These are phyloP conservation scores for Raphanus hybrid DNA, from an alignment of 441 rosid species.

Conservation along the genomic window DNA sequence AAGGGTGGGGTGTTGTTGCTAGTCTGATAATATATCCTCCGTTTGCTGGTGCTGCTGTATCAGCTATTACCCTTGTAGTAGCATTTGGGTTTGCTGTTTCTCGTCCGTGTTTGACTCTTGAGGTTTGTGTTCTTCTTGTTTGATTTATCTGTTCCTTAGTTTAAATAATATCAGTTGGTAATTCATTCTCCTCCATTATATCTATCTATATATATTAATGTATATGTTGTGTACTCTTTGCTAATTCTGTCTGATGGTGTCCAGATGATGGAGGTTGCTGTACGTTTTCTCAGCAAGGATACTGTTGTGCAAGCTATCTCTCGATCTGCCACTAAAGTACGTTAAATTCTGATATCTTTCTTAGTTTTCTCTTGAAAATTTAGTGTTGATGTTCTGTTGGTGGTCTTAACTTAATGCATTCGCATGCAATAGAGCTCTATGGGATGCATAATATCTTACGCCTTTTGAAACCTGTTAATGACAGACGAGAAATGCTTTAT, in stretches of 20 bases:
- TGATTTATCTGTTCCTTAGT: constrained; percentile 13
- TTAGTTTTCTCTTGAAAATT: constrained; percentile 23
- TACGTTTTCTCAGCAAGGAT: constrained; percentile 98
- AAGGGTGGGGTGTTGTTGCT: constrained; percentile 99
- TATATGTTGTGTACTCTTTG: constrained; percentile 17
- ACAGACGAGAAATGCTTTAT: constrained; percentile 99
- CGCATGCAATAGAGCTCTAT: constrained; percentile 20
- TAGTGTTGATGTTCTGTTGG: neutral
- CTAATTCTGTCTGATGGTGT: constrained; percentile 42
- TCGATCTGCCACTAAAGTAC: constrained; percentile 98
- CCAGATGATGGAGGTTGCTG: constrained; percentile 99
- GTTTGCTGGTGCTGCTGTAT: constrained; percentile 99
- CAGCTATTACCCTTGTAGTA: constrained; percentile 97
- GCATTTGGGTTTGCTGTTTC: constrained; percentile 99
- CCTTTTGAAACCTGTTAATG: constrained; percentile 32
- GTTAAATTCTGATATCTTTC: constrained; percentile 33
- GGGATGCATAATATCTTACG: constrained; percentile 17
- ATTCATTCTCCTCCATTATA: constrained; percentile 4
- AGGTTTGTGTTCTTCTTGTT: constrained; percentile 54
- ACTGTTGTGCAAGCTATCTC: constrained; percentile 97
- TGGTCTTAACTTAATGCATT: constrained; percentile 25
- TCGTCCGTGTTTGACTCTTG: constrained; percentile 97
- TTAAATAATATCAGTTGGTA: constrained; percentile 8
- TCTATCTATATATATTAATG: neutral
- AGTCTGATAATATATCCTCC: constrained; percentile 99